Evolutionary conservation across 306 rosid species (phyloP).

Genomic region (Heteromeles arbutifolia): DNA sequence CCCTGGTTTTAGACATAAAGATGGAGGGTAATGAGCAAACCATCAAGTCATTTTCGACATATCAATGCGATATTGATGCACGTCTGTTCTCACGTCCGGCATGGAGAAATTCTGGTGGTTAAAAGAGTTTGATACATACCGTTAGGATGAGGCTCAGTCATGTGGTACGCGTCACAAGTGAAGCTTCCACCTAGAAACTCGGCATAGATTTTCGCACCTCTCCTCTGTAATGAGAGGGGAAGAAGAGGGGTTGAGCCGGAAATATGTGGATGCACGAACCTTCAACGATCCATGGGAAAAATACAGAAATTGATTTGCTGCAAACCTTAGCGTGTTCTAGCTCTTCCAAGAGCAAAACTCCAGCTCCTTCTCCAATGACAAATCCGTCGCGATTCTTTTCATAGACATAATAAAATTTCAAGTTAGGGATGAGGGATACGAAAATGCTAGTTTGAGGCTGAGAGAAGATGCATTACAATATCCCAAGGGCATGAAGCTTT

Average conservation of each 20-base stretch:
- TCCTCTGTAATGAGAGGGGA: conserved; percentile 37
- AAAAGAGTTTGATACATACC: conserved; percentile 25
- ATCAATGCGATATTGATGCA: too few species aligned
- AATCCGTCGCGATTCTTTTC: conserved; percentile 72
- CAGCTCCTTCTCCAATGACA: conserved; percentile 90
- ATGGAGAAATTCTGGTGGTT: too few species aligned
- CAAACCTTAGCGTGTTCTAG: conserved; percentile 80
- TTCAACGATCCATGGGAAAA: not conserved
- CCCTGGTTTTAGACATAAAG: conserved; percentile 29
- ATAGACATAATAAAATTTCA: not conserved
- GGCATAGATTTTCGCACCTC: conserved; percentile 69
- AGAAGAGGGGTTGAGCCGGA: not conserved
- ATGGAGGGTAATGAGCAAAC: not conserved
- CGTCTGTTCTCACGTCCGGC: too few species aligned
- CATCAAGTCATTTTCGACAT: not conserved
- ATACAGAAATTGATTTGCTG: not conserved
- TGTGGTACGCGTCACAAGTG: conserved; percentile 60
- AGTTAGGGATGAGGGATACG: not conserved
- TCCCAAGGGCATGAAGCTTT: conserved; percentile 94
- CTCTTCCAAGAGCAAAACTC: conserved; percentile 75
- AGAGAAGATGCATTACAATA: conserved; percentile 35
- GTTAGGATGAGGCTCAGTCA: conserved; percentile 62
- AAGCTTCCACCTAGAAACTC: conserved; percentile 82
- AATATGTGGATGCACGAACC: not conserved
- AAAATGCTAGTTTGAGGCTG: not conserved